Conservation (phyloP, 352 stramenopile species). For the Phytophthora fragariaefolia region DNA sequence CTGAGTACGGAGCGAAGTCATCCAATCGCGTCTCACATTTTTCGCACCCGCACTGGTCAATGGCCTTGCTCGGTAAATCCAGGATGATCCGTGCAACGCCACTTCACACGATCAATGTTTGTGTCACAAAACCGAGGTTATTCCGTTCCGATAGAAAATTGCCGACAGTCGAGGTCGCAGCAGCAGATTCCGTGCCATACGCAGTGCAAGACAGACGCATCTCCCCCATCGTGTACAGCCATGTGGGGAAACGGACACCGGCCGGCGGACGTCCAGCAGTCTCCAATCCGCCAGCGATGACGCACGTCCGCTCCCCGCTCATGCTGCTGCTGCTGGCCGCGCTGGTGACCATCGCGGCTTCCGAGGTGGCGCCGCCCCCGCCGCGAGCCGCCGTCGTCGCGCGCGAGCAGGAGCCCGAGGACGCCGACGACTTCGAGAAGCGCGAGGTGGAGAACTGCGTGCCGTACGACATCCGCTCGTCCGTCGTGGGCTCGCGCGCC, state of each 20-base stretch:
- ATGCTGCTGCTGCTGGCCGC: conserved; percentile 5
- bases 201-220: conserved; percentile 4
- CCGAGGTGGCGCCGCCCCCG: conserved; percentile 3
- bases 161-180: background rate
- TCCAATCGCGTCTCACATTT: background rate
- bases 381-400: conserved; percentile 27
- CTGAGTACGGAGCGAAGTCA: background rate
- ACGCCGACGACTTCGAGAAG: conserved; percentile 71
- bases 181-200: conserved; percentile 20
- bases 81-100: conserved; percentile 25
- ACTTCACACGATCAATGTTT: background rate
- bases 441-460: conserved; percentile 87
- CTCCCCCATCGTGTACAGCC: conserved; percentile 8
- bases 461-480: conserved; percentile 82
- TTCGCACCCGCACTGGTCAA: background rate
- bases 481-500: conserved; percentile 53
- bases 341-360: conserved; percentile 3
- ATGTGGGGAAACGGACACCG: conserved; percentile 6
- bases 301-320: background rate
- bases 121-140: conserved; percentile 4
- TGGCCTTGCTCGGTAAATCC: background rate
- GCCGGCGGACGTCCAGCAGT: too few relatives aligned
- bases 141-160: too few relatives aligned
- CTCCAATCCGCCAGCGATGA: conserved; percentile 20
- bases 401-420: conserved; percentile 53